Evolutionary conservation across 2,329 filamentous ascomycete species (phyloP).

Genomic region (Calycina herbarum): DNA sequence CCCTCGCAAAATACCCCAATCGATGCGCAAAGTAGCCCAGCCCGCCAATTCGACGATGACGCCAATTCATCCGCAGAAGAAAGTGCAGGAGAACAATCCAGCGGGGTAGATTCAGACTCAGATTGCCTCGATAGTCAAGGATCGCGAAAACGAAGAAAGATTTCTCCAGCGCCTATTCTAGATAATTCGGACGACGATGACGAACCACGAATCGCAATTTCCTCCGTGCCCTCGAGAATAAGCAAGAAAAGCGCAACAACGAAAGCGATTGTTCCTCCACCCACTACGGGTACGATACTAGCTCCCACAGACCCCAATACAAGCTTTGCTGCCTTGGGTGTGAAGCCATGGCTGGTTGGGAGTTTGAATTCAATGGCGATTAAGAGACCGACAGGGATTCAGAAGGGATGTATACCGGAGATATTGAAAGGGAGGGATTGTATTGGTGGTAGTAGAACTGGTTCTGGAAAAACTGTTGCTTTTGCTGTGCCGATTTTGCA

Average conservation of each 20-base stretch:
- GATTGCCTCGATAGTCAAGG: constrained; percentile 36
- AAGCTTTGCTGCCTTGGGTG: constrained; percentile 70
- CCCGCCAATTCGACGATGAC: not conserved
- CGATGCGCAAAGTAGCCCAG: constrained; percentile 1
- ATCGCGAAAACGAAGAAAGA: constrained; percentile 37
- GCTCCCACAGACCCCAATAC: constrained; percentile 57
- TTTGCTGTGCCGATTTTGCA: constrained; percentile 95
- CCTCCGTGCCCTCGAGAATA: constrained; percentile 35
- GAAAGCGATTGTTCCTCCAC: not conserved
- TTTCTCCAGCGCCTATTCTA: constrained; percentile 25
- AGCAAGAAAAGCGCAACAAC: constrained; percentile 9
- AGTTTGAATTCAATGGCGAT: constrained; percentile 80
- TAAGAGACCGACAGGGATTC: constrained; percentile 85
- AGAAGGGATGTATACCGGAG: constrained; percentile 88
- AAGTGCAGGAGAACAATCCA: not conserved
- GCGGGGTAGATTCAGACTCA: constrained; percentile 18
- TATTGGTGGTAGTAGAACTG: constrained; percentile 91
- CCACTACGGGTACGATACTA: constrained; percentile 38
- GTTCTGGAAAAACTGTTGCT: constrained; percentile 95
- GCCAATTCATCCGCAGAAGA: not conserved
- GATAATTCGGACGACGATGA: constrained; percentile 23
- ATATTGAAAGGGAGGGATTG: constrained; percentile 90
- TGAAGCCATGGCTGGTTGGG: constrained; percentile 84
- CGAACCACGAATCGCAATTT: constrained; percentile 21
- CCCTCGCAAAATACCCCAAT: constrained; percentile 7